Percentiles rank a stretch among this genome's conserved stretches.
These are phyloP conservation scores for Colletotrichum lindemuthianum DNA, from an alignment of 2,329 filamentous ascomycete genomes.

Conservation along the genomic window DNA sequence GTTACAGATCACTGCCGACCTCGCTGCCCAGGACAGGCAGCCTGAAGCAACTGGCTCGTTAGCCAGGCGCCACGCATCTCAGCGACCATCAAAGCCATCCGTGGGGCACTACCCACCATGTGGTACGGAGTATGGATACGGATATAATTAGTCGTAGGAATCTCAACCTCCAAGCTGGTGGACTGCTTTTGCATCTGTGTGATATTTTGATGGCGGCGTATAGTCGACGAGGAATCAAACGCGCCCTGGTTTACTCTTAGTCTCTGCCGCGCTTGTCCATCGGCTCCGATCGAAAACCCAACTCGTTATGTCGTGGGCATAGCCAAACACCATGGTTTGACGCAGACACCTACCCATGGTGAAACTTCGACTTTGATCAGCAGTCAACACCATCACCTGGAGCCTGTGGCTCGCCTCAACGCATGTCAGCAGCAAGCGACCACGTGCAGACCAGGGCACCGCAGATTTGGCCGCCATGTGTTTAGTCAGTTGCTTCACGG, in stretches of 20 bases:
- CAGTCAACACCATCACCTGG: constrained; percentile 12
- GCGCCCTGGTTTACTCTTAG: too few species aligned
- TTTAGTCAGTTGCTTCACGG: too few species aligned
- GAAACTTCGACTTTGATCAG: constrained; percentile 31
- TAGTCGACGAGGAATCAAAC: too few species aligned
- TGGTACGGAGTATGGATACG: too few species aligned
- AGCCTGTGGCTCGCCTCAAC: constrained; percentile 3
- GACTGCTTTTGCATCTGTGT: constrained; percentile 12
- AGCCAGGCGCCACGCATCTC: constrained; percentile 24
- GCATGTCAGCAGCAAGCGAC: not conserved
- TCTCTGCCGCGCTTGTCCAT: too few species aligned
- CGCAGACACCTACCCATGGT: not conserved
- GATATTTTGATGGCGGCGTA: too few species aligned
- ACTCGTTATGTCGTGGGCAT: too few species aligned
- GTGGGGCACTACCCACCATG: constrained; percentile 8
- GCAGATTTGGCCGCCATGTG: constrained; percentile 2
- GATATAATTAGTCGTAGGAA: too few species aligned
- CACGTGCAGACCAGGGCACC: constrained; percentile 16
- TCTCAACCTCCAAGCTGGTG: constrained; percentile 16
- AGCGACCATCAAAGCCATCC: constrained; percentile 28
- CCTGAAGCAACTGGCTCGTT: constrained; percentile 22
- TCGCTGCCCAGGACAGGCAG: constrained; percentile 2
- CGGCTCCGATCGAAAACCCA: too few species aligned
- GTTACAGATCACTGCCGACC: too few species aligned
- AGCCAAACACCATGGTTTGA: too few species aligned